A percentile compares a stretch with the other conserved stretches of the same genome.
phyloP scores from a whole-genome alignment of 768 basidiomycete genomes.

The Mycena venus region DNA sequence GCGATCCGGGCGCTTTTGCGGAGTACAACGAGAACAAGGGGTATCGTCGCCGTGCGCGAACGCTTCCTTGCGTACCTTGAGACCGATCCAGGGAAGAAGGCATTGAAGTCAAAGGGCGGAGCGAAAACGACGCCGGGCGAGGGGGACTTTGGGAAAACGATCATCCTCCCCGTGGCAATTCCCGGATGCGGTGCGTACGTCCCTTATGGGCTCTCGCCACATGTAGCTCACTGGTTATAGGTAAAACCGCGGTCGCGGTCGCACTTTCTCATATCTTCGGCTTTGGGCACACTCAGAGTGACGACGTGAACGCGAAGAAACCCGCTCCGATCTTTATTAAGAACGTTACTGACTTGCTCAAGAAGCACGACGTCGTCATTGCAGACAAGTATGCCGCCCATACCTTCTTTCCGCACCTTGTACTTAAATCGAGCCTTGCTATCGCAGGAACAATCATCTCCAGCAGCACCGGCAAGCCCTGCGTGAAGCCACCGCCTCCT shows the following conservation, averaged over 20 bases:
- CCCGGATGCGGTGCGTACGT: slow-evolving; percentile 88
- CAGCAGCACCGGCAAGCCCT: slow-evolving; percentile 80
- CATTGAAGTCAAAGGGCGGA: slow-evolving; percentile 44
- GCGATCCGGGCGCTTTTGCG: slow-evolving; percentile 70
- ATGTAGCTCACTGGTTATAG: slow-evolving; percentile 51
- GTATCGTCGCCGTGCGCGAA: slow-evolving; percentile 86
- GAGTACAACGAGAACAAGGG: slow-evolving; percentile 80
- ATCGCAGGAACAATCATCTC: slow-evolving; percentile 86
- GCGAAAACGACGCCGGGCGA: slow-evolving; percentile 32
- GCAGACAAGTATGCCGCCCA: slow-evolving; percentile 83
- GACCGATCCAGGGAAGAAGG: slow-evolving; percentile 59
- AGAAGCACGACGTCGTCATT: slow-evolving; percentile 82
- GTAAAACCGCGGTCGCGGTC: slow-evolving; percentile 89
- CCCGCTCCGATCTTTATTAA: slow-evolving; percentile 76
- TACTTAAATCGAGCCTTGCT: not conserved
- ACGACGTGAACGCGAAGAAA: slow-evolving; percentile 87
- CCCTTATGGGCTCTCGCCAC: not conserved
- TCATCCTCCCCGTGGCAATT: slow-evolving; percentile 92
- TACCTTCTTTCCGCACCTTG: slow-evolving; percentile 9
- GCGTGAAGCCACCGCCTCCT: slow-evolving; percentile 63
- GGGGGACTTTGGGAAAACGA: slow-evolving; percentile 71
- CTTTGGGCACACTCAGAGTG: slow-evolving; percentile 94
- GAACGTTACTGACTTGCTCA: slow-evolving; percentile 76
- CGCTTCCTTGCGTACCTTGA: slow-evolving; percentile 79
- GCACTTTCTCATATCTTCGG: slow-evolving; percentile 85